phyloP scores from a whole-genome alignment of 257 asterid species.

The Echites panduratus region DNA sequence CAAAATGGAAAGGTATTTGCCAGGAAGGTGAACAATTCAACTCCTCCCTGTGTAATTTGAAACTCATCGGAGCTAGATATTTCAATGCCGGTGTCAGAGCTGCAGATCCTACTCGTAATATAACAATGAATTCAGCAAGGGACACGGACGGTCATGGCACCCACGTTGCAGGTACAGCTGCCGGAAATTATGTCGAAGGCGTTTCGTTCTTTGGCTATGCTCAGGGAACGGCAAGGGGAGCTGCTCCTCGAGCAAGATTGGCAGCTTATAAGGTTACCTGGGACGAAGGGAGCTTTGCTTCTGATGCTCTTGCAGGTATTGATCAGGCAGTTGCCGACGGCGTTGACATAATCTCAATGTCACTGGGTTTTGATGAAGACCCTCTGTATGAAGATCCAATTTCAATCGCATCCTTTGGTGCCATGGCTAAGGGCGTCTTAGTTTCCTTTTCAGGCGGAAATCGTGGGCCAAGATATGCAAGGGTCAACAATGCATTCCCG shows the following conservation, averaged over 20 bases:
- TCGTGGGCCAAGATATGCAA: slow-evolving; percentile 26
- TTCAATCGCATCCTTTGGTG: slow-evolving; percentile 59
- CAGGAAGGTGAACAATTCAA: slow-evolving; percentile 33
- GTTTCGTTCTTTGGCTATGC: slow-evolving; percentile 48
- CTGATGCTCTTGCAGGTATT: slow-evolving; percentile 54
- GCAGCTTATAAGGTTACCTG: slow-evolving; percentile 47
- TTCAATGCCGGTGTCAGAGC: slow-evolving; percentile 43
- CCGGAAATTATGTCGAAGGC: slow-evolving; percentile 32
- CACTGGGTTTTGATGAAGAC: slow-evolving; percentile 26
- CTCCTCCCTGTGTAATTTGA: slow-evolving; percentile 38
- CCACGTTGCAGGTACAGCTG: slow-evolving; percentile 40
- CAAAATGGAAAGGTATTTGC: slow-evolving; percentile 15
- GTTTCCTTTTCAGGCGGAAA: slow-evolving; percentile 65
- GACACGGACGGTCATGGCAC: slow-evolving; percentile 45
- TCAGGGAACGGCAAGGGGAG: slow-evolving; percentile 33
- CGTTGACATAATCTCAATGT: slow-evolving; percentile 49
- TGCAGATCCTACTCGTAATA: slow-evolving; percentile 23
- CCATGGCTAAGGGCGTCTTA: slow-evolving; percentile 51
- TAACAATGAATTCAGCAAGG: slow-evolving; percentile 42
- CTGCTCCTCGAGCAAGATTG: slow-evolving; percentile 44
- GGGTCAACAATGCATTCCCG: slow-evolving; percentile 44
- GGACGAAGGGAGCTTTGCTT: slow-evolving; percentile 41
- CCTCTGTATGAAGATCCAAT: slow-evolving; percentile 45
- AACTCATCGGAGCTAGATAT: slow-evolving; percentile 41
- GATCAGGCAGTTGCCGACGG: slow-evolving; percentile 61